A percentile compares a stretch with the other conserved stretches of the same genome.
phyloP scores from a whole-genome alignment of 495 filamentous ascomycete genomes.

The Penicillium cinerascens region DNA sequence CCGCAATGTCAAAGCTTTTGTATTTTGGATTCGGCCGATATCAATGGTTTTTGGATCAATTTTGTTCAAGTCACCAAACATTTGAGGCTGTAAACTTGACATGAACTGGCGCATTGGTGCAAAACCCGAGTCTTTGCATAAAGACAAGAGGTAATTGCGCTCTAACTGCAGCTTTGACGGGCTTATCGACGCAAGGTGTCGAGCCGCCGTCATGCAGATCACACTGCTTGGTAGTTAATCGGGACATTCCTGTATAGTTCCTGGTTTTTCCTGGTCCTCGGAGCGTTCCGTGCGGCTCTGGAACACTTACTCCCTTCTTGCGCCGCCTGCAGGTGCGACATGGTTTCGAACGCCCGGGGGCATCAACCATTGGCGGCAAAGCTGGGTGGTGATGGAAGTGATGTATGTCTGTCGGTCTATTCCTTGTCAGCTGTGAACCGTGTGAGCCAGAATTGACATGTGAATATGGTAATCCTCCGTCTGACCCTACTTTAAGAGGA shows the following conservation, averaged over 20 bases:
- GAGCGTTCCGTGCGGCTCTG: no score
- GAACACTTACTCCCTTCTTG: conserved; percentile 12
- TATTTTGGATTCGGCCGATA: no score
- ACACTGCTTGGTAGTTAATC: not conserved
- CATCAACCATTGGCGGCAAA: conserved; percentile 3
- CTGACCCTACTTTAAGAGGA: no score
- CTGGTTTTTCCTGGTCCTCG: no score
- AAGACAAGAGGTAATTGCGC: not conserved
- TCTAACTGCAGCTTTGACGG: not conserved
- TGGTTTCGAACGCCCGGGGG: conserved; percentile 8
- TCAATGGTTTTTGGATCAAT: no score
- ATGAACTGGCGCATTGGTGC: not conserved
- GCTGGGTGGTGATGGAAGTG: not conserved
- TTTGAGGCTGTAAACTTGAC: not conserved
- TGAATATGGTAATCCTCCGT: no score
- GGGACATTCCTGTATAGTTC: no score
- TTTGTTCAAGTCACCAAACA: not conserved
- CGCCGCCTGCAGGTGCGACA: conserved; percentile 10
- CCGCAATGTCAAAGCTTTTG: no score
- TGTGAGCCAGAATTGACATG: no score
- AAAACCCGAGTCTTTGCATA: not conserved
- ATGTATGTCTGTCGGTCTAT: no score
- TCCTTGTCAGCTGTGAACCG: no score
- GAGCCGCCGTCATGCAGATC: conserved; percentile 1
- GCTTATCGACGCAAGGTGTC: not conserved